phyloP scores from a whole-genome alignment of 2,329 filamentous ascomycete genomes.

The Ceratocystis smalleyi region DNA sequence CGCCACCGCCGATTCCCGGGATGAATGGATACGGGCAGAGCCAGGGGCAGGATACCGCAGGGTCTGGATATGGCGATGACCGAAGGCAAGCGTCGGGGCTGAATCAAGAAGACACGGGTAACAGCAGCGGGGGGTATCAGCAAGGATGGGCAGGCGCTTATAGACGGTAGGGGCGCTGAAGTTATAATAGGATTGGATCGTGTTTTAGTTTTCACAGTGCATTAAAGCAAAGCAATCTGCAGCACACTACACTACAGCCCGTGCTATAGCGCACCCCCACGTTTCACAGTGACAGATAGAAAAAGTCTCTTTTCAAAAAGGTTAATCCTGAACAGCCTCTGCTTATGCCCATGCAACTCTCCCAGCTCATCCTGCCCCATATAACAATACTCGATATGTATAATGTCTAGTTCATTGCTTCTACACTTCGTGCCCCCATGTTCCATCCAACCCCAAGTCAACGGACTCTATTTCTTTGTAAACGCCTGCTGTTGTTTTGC shows the following conservation, averaged over 20 bases:
- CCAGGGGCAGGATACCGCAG: not conserved
- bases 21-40: conserved; percentile 7
- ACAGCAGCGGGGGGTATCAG: not conserved
- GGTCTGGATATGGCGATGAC: not conserved
- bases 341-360: not conserved
- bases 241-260: not conserved
- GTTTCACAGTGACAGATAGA: no score
- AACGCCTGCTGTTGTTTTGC: conserved; percentile 45
- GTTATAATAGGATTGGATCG: no score
- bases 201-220: no score
- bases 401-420: not conserved
- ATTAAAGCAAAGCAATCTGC: not conserved
- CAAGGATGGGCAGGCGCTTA: conserved; percentile 5
- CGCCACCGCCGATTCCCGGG: conserved; percentile 21
- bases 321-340: not conserved
- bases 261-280: no score
- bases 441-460: not conserved
- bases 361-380: not conserved
- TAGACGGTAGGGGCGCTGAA: not conserved
- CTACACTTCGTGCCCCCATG: not conserved
- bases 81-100: not conserved
- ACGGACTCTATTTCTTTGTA: conserved; percentile 24
- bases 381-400: conserved; percentile 3
- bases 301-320: no score
- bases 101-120: not conserved